Conservation (phyloP, 1,284 basidiomycete genomes). For the Trichosporon asahii region DNA sequence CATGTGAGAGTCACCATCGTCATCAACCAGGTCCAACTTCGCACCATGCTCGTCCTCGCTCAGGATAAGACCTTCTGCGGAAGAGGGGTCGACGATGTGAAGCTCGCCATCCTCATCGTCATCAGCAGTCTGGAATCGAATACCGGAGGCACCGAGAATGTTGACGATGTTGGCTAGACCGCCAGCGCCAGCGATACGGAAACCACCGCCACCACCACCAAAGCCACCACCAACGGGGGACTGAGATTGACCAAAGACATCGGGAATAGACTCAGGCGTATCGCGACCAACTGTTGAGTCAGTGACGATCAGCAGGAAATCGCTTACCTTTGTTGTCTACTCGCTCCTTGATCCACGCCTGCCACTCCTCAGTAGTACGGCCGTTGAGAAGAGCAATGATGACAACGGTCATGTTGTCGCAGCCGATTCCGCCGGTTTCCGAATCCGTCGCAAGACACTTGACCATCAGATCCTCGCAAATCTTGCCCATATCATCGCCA, state of each 20-base stretch:
- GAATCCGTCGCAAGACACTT: constrained; percentile 93
- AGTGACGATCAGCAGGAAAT: constrained; percentile 15
- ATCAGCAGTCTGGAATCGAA: constrained; percentile 42
- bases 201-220: constrained; percentile 35
- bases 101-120: constrained; percentile 39
- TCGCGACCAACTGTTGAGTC: constrained; percentile 56
- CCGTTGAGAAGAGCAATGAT: constrained; percentile 85
- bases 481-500: constrained; percentile 72
- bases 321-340: constrained; percentile 70
- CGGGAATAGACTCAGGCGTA: constrained; percentile 54
- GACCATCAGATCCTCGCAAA: constrained; percentile 87
- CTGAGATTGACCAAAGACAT: constrained; percentile 43
- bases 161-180: constrained; percentile 49
- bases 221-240: constrained; percentile 20
- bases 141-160: constrained; percentile 46
- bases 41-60: constrained; percentile 13
- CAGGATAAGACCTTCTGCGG: constrained; percentile 14
- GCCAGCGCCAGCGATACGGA: constrained; percentile 42
- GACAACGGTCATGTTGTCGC: constrained; percentile 98
- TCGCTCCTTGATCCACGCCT: constrained; percentile 80
- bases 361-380: constrained; percentile 88
- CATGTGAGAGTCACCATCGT: constrained; percentile 58
- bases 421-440: constrained; percentile 89
- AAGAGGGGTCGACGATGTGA: constrained; percentile 27
- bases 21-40: constrained; percentile 42